Evolutionary conservation across 2,329 filamentous ascomycete genomes (phyloP).

Genomic region (Setomelanomma holmii): DNA sequence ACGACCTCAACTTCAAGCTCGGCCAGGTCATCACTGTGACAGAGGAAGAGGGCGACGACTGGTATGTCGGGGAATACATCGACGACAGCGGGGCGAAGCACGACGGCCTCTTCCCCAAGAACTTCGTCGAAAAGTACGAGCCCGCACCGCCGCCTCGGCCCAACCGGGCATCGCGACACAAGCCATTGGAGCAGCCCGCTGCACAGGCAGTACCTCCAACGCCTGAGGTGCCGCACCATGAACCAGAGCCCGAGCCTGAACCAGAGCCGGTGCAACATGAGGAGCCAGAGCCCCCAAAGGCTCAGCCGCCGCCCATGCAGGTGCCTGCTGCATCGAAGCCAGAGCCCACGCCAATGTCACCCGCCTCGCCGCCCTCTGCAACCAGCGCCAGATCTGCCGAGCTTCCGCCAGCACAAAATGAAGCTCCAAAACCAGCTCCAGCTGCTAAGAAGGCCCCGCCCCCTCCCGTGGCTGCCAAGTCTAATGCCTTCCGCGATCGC

Average conservation of each 20-base stretch:
- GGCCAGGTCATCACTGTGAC: slow-evolving; percentile 95
- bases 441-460: slow-evolving; percentile 67
- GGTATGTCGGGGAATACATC: slow-evolving; percentile 88
- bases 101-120: slow-evolving; percentile 91
- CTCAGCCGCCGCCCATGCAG: slow-evolving; percentile 44
- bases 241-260: slow-evolving; percentile 25
- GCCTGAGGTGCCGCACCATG: slow-evolving; percentile 39
- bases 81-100: slow-evolving; percentile 76
- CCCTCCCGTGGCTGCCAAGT: slow-evolving; percentile 72
- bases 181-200: slow-evolving; percentile 43
- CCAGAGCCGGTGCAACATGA: slow-evolving; percentile 25
- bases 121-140: slow-evolving; percentile 97
- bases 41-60: slow-evolving; percentile 90
- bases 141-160: slow-evolving; percentile 89
- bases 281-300: slow-evolving; percentile 46
- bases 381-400: slow-evolving; percentile 29
- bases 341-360: slow-evolving; percentile 34
- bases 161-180: slow-evolving; percentile 67
- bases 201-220: slow-evolving; percentile 36
- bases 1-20: slow-evolving; percentile 85
- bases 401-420: slow-evolving; percentile 32
- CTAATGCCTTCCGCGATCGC: slow-evolving; percentile 89
- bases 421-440: slow-evolving; percentile 50
- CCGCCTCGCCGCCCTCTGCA: slow-evolving; percentile 37
- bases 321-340: slow-evolving; percentile 32